Evolutionary conservation across 768 basidiomycete species (phyloP), one percentile per base, ranked within the genome.

Genomic region (Russula virescens): DNA sequence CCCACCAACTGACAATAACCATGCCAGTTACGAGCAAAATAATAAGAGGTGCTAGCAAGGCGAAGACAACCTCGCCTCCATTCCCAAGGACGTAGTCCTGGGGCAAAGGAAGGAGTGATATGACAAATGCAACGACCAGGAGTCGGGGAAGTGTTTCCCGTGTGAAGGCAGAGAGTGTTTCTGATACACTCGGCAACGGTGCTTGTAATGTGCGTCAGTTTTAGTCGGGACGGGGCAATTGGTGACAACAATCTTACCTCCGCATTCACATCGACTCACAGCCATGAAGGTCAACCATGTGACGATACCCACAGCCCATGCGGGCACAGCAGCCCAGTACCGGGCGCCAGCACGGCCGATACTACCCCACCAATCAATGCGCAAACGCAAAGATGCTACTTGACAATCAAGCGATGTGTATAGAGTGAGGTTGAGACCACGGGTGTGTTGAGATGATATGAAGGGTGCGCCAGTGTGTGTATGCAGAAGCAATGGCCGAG

Each of bases 291-390:
- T 58, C 0, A 86, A 68, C 18, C 89, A 66, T 5, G 81, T 77
- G 1, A 85, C 81, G n/a, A 91, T 73, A 5, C 89, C 92, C 2
- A 88, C 75, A 2, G 85, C 79, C 88, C 94, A 97, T 28, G 81
- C 81, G 3, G 86, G 76, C 0, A 90, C 68, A 2, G 86, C 85
- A 35, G 83, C 86, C 51, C 87, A 81, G 74, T 92, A 98, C 25
- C 96, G 79, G 19, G 85, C 76, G 1, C 85, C 84, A 72, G 84
- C 80, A 42, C 88, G 79, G 2, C 90, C 91, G 7, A 91, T 61
- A 1, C 87, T 91, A 11, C 81, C 78, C 72, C 78, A 76, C 84
- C 86, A 85, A 70, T 94, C 90, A 8, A 96, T 70, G 16, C 74
- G 73, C n/a, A 96, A 70, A 2, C 71, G 67, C 4, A 94, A 66